Base-by-base conservation (phyloP, 2,329 filamentous ascomycete species). In the Ophiostoma sp. region DNA sequence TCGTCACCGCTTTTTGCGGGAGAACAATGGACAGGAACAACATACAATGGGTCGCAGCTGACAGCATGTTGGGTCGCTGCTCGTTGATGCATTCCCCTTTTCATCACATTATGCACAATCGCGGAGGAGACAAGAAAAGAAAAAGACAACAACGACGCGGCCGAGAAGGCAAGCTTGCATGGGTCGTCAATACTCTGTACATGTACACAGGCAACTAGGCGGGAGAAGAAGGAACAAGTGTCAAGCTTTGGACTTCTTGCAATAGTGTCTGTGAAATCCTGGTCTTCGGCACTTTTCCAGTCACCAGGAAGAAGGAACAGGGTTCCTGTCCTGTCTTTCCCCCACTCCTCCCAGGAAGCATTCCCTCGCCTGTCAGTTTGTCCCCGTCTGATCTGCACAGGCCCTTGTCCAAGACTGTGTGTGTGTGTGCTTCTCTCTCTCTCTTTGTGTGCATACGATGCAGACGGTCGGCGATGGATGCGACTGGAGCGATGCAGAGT, bases 351-450 rank as follows among this genome's bases (percentile, higher is more conserved):
- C 50, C 9, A 25, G 50, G 1, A 55, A 55, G 50, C 22, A 22
- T 25, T 11, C 11, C 61, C 22, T 39, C 22, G 36, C 22, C 61
- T 42, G 61, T 66, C 61, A 28, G 22, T 28, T 8, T 19, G n/a
- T 25, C 12, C 22, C 59, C 61, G 61, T 66, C 61, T 66, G 61
- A 66, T 66, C 61, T 66, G 61, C 61, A 45, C 61, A 66, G 61
- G 61, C 61, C 22, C 61, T 28, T 42, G 61, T 66, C 61, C 61
- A 66, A 45, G n/a, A 9, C 36, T 15, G 15, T 28, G 5, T 66
- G 33, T 25, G 25, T 25, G 50, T 12, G 2, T 42, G 55, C n/a
- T n/a, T 64, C 33, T n/a, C n/a, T n/a, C n/a, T n/a, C n/a, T n/a
- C n/a, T n/a, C n/a, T n/a, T n/a, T n/a, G n/a, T n/a, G n/a, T n/a